Evolutionary conservation across 2,329 filamentous ascomycete genomes (phyloP), one percentile per base, ranked within the genome.

Genomic region (Botryotinia convoluta): DNA sequence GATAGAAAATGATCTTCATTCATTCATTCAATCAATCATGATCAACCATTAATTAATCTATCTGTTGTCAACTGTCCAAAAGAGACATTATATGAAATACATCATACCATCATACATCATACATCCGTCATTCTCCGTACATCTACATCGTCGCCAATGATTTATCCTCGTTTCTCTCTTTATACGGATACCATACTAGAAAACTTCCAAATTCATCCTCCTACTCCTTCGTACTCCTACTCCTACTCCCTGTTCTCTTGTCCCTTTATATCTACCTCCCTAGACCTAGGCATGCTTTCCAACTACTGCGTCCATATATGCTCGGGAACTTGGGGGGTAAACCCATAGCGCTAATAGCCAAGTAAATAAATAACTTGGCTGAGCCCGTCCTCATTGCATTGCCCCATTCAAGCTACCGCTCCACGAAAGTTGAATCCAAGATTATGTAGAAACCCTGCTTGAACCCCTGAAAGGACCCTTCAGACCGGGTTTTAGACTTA

Each of bases 401-500:
- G 37, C 67, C 51, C 12, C 48, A 68, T 68, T n/a, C 45, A 68
- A 63, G 45, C 45, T 39, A 29, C 35, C 51, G 64, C 35, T 68
- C 64, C 64, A 54, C 26, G 45, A 68, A 68, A 22, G 45, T 54
- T 29, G 64, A 29, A 51, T 26, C 26, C 37, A 39, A 45, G 18
- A 67, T 54, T n/a, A 54, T 51, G 45, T 67, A 67, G 57, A 71
- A 71, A 71, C 69, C 60, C 35, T 71, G 69, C 45, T 71, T 65
- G 29, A 63, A 65, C 44, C 69, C 69, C 69, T 62, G 64, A 48
- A 48, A 71, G 45, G 60, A 71, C 69, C 60, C 60, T 54, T 71
- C 69, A 54, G 37, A 54, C 48, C 35, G 64, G 45, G 26, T 42
- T 68, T 57, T 37, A 6, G 26, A 39, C 45, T 39, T 26, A n/a